Percentiles rank a stretch among this genome's conserved stretches.
These are phyloP conservation scores for Vitis hybrid DNA, from an alignment of 177 flowering plant species.

Conservation along the genomic window DNA sequence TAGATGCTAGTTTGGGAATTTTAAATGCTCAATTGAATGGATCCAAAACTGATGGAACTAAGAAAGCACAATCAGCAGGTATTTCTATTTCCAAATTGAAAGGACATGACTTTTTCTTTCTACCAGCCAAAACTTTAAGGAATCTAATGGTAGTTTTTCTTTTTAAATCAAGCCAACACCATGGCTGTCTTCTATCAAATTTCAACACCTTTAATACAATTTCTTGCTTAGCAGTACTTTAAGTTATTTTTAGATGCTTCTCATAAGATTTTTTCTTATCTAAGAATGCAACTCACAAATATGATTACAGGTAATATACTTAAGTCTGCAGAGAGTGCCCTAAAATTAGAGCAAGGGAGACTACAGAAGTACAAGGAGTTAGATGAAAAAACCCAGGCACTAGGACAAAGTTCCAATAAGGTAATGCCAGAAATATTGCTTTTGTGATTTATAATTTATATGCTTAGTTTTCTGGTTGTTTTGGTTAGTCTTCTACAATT, in stretches of 20 bases:
- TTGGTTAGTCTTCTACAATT: neutral
- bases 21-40: slow-evolving; percentile 12
- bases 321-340: slow-evolving; percentile 57
- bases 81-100: neutral
- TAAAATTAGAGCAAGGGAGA: slow-evolving; percentile 57
- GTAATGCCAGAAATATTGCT: slow-evolving; percentile 23
- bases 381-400: slow-evolving; percentile 34
- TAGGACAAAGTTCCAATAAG: slow-evolving; percentile 40
- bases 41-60: slow-evolving; percentile 16
- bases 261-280: neutral
- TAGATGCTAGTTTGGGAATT: slow-evolving; percentile 9
- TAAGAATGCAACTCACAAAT: slow-evolving; percentile 10
- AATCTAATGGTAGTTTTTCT: neutral
- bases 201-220: neutral
- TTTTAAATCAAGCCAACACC: neutral
- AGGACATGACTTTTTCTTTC: no score
- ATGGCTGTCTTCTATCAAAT: neutral
- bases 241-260: neutral
- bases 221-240: no score
- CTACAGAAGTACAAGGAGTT: slow-evolving; percentile 44
- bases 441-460: neutral
- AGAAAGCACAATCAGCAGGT: slow-evolving; percentile 41
- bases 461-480: neutral
- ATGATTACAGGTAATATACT: slow-evolving; percentile 39
- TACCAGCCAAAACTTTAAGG: neutral